These are phyloP conservation scores for Auricularia sp. DNA, from an alignment of 768 basidiomycete species.

Conservation along the genomic window DNA sequence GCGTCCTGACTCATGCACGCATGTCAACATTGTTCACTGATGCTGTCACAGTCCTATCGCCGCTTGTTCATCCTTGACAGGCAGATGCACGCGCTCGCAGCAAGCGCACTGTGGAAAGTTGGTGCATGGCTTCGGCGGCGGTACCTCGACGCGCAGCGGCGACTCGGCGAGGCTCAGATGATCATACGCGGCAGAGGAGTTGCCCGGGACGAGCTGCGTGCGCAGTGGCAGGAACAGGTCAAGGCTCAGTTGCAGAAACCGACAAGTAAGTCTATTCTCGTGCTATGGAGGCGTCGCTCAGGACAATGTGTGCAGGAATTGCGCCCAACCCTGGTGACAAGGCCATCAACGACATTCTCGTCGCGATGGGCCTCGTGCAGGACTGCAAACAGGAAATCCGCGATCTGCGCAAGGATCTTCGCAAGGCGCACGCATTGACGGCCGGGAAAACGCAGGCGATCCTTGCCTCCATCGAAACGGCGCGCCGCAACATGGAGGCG, in stretches of 20 bases:
- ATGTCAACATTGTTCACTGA: background rate
- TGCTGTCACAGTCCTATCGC: background rate
- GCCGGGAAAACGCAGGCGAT: background rate
- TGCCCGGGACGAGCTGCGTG: background rate
- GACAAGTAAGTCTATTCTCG: background rate
- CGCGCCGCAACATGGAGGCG: too few species aligned
- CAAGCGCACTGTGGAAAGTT: background rate
- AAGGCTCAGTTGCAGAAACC: background rate
- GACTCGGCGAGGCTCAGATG: background rate
- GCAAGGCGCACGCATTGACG: background rate
- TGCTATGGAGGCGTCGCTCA: background rate
- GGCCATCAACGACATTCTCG: background rate
- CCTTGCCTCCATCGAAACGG: background rate
- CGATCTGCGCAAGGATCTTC: background rate
- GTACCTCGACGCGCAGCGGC: background rate
- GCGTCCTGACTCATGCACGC: background rate
- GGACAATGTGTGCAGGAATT: background rate
- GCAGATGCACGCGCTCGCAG: background rate
- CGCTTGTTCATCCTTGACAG: background rate
- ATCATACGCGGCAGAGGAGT: background rate
- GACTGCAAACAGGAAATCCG: background rate
- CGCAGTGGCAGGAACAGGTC: background rate
- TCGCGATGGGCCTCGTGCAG: background rate
- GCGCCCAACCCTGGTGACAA: background rate
- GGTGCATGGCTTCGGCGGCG: background rate